These are phyloP conservation scores for Talaromyces atroroseus DNA, from an alignment of 2,329 filamentous ascomycete genomes.

Conservation along the genomic window DNA sequence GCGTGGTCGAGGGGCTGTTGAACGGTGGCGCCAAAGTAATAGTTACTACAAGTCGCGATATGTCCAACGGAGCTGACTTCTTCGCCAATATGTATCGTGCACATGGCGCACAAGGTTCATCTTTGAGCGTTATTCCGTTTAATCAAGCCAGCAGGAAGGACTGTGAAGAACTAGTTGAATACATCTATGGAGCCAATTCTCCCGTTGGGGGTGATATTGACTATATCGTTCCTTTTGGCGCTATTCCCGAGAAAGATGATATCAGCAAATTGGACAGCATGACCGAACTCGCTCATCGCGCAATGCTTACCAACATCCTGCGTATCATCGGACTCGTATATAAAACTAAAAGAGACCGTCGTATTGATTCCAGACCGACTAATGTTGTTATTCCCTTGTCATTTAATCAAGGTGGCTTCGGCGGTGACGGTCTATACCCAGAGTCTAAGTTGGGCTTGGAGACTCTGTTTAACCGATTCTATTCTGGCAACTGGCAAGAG, in stretches of 20 bases:
- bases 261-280: conserved; percentile 95
- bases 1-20: conserved; percentile 90
- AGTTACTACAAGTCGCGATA: conserved; percentile 94
- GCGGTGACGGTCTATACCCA: conserved; percentile 94
- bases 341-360: conserved; percentile 76
- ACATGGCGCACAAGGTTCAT: conserved; percentile 85
- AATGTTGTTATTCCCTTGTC: conserved; percentile 94
- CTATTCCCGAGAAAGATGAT: conserved; percentile 93
- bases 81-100: conserved; percentile 98
- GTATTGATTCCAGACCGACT: conserved; percentile 89
- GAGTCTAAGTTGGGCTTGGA: conserved; percentile 96
- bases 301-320: conserved; percentile 96
- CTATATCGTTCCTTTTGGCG: conserved; percentile 91
- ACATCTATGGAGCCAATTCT: conserved; percentile 96
- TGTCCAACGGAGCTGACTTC: conserved; percentile 96
- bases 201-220: conserved; percentile 94
- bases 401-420: conserved; percentile 96
- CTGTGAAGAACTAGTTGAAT: conserved; percentile 74
- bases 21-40: conserved; percentile 94
- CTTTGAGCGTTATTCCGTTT: conserved; percentile 96
- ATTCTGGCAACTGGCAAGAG: conserved; percentile 93
- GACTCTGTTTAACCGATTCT: conserved; percentile 97
- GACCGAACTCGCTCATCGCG: conserved; percentile 94
- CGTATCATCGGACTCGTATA: conserved; percentile 88
- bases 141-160: conserved; percentile 88